Evolutionary conservation across 768 basidiomycete genomes (phyloP), one percentile per base, ranked within the genome.

Genomic region (Russula vinacea): DNA sequence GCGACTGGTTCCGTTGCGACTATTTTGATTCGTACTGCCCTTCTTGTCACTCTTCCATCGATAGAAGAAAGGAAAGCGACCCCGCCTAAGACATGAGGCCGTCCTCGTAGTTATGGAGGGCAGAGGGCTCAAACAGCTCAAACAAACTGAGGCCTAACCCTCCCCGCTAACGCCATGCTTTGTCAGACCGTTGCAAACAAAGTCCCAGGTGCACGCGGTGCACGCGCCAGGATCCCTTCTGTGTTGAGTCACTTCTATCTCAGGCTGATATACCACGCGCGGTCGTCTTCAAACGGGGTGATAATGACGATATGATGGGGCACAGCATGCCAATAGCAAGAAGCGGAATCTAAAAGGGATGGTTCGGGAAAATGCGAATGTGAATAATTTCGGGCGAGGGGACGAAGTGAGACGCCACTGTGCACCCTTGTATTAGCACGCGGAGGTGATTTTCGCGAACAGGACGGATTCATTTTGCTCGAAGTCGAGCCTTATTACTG

Each of bases 21-120:
- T 16, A n/a, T 37, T 37, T 54, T 29, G 53, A 37, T 61, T 19
- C 22, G 45, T 24, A 19, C 50, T 33, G 50, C 22, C 0, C 33
- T n/a, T 17, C 13, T n/a, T 26, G 24, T 44, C 14, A 22, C n/a
- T 55, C 14, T 26, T 50, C 62, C n/a, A 59, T 54, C 57, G 51
- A 58, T 58, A 26, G 51, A 56, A 37, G 45, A 56, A 37, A 37
- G 16, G 56, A 50, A 57, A 16, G 13, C 39, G 16, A 42, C 9
- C 10, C 24, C 56, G 56, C 52, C 54, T 59, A 64, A 45, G 35
- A 40, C 58, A 59, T 29, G 58, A 59, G 52, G 57, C 51, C 24
- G 26, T 47, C 26, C 44, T 22, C 40, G n/a, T 47, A 44, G 42
- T 22, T n/a, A 47, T 4, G 45, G 45, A 44, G 44, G 45, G 45